phyloP scores from a whole-genome alignment of 192 early-diverging fungal species.

The Linnemannia hyalina region DNA sequence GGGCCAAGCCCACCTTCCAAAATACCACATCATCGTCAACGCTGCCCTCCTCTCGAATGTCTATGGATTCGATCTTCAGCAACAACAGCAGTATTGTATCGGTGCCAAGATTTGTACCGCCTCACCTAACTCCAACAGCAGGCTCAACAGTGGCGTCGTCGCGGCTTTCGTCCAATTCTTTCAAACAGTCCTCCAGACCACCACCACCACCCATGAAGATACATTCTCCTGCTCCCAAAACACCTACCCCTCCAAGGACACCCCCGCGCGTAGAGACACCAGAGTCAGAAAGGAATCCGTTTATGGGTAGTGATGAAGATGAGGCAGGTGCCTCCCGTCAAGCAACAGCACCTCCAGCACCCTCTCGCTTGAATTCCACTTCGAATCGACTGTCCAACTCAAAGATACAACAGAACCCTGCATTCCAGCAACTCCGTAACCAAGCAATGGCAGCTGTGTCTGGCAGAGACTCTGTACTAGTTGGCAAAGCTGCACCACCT shows the following conservation, averaged over 20 bases:
- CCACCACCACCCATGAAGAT: slow-evolving; percentile 23
- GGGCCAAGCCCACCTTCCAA: slow-evolving; percentile 16
- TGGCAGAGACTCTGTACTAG: slow-evolving; percentile 15
- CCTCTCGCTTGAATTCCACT: neutral
- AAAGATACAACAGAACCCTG: slow-evolving; percentile 33
- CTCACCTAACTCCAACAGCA: slow-evolving; percentile 14
- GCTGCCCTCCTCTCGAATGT: slow-evolving; percentile 15
- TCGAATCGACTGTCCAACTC: slow-evolving; percentile 11
- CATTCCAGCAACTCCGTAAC: slow-evolving; percentile 38
- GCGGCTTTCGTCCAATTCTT: slow-evolving; percentile 7
- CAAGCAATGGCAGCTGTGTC: neutral
- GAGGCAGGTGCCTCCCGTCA: neutral
- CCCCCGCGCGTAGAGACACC: slow-evolving; percentile 18
- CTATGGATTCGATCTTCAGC: slow-evolving; percentile 19
- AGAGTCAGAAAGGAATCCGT: slow-evolving; percentile 43
- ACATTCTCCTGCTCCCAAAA: neutral
- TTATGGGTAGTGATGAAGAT: slow-evolving; percentile 53
- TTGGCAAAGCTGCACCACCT: slow-evolving; percentile 25
- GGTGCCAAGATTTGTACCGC: neutral
- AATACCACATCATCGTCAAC: neutral
- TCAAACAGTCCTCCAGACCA: slow-evolving; percentile 14
- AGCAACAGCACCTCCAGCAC: neutral
- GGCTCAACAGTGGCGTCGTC: neutral
- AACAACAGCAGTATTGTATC: neutral
- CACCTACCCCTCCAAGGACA: slow-evolving; percentile 46